Evolutionary conservation across 805 yeast species (phyloP).

Genomic region (Ogataea henricii): DNA sequence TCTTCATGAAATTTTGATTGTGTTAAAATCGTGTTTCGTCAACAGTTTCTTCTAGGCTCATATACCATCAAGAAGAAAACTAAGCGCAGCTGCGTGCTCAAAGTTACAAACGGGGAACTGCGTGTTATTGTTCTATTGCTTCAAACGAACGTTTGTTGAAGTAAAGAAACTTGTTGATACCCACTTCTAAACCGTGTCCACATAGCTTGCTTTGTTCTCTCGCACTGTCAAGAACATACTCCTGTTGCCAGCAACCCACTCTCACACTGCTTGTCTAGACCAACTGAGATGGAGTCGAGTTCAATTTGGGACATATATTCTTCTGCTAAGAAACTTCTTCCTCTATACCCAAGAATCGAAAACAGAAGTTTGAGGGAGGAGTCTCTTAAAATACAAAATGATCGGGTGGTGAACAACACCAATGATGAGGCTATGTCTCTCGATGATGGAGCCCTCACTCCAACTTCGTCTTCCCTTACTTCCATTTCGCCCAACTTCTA

Average conservation of each 20-base stretch:
- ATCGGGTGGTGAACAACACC: conserved; percentile 6
- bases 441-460: conserved; percentile 27
- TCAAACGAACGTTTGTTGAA: too few species aligned
- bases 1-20: not conserved
- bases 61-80: too few species aligned
- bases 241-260: too few species aligned
- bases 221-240: too few species aligned
- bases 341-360: conserved; percentile 37
- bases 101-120: too few species aligned
- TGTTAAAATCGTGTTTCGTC: too few species aligned
- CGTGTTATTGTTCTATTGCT: too few species aligned
- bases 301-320: conserved; percentile 41
- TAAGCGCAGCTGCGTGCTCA: too few species aligned
- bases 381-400: conserved; percentile 26
- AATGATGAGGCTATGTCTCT: conserved; percentile 17
- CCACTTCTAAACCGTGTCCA: too few species aligned
- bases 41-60: too few species aligned
- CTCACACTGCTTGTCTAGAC: not conserved
- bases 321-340: conserved; percentile 35
- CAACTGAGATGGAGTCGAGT: conserved; percentile 27
- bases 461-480: conserved; percentile 17
- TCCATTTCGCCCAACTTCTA: conserved; percentile 18
- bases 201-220: too few species aligned
- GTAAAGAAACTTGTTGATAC: too few species aligned
- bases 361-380: conserved; percentile 35